A percentile compares a stretch with the other conserved stretches of the same genome.
Evolutionary conservation across 257 asterid species (phyloP).

Genomic region (Ilex aquifolium): DNA sequence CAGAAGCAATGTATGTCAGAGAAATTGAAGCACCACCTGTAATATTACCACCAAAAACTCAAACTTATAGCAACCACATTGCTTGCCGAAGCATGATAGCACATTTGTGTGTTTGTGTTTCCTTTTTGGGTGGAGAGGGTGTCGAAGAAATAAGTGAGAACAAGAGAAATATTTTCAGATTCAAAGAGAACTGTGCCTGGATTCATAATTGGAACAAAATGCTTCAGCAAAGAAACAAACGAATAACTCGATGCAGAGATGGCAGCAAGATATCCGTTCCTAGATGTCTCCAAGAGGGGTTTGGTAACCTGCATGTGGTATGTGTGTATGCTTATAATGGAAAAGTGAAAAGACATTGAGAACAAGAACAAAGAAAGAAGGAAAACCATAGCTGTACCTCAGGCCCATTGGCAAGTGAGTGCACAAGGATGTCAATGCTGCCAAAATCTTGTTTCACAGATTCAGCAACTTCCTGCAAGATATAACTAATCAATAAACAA

Average conservation of each 20-base stretch:
- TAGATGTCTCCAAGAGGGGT: conserved; percentile 83
- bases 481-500: not conserved
- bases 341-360: not conserved
- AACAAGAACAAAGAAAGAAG: conserved; percentile 3
- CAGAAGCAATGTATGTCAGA: conserved; percentile 90
- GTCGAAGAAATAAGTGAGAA: too few species aligned
- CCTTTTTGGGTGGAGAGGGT: too few species aligned
- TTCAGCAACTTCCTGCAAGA: conserved; percentile 88
- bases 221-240: conserved; percentile 70
- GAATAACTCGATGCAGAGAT: conserved; percentile 95
- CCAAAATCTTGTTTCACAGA: conserved; percentile 89
- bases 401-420: conserved; percentile 98
- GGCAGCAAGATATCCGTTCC: conserved; percentile 88
- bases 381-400: conserved; percentile 44
- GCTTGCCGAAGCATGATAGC: not conserved
- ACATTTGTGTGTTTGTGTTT: not conserved
- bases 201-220: conserved; percentile 80
- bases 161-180: conserved; percentile 1
- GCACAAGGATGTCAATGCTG: conserved; percentile 93
- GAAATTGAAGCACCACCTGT: conserved; percentile 94
- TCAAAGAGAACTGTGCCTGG: conserved; percentile 44
- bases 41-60: conserved; percentile 10
- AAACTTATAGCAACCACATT: not conserved
- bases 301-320: conserved; percentile 51
- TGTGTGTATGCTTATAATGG: conserved; percentile 8